Evolutionary conservation across 352 stramenopile genomes (phyloP), one percentile per base, ranked within the genome.

Genomic region (Thraustotheca clavata): DNA sequence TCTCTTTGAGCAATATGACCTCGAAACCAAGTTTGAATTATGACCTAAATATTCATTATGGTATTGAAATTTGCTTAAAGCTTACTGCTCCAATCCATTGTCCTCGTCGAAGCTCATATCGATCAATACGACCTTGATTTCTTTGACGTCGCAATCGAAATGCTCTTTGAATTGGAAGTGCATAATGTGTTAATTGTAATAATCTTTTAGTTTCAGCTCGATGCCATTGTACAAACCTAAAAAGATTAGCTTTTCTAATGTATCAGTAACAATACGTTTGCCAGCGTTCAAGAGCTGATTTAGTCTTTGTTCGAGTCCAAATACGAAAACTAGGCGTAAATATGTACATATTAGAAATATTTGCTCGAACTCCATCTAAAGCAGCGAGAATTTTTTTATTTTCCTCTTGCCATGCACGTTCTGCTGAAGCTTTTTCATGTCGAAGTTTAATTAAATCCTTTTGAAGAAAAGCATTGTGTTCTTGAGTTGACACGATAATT

Each of bases 261-360:
- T 46, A 16, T 29, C n/a, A 54, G 48, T 41, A 22, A 6, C 77
- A 66, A 47, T 76, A 87, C n/a, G 34, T 22, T 7, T 47, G 29
- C 80, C 80, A 90, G 16, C 57, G 36, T 2, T 24, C 24, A 76
- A 76, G 81, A 8, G 67, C 59, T 0, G 72, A 73, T 31, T 68
- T 54, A 0, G 75, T 48, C 67, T 83, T 76, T 38, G 74, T 71
- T 3, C 70, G 74, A 16, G 68, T 47, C 31, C 86, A 87, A 26
- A 88, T 72, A 59, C 79, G 77, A 39, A 82, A 78, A 1, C 86
- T 65, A 18, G 80, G 80, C 12, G 74, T 80, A 60, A 86, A 85
- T 40, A 76, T 87, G 73, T 81, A 76, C 65, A 80, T 63, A 59
- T 76, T 71, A 32, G 72, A 72, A 27, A 82, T 70, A 41, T 70